Evolutionary conservation across 2,329 filamentous ascomycete species (phyloP), one percentile per base, ranked within the genome.

Genomic region (Ilyonectria robusta): DNA sequence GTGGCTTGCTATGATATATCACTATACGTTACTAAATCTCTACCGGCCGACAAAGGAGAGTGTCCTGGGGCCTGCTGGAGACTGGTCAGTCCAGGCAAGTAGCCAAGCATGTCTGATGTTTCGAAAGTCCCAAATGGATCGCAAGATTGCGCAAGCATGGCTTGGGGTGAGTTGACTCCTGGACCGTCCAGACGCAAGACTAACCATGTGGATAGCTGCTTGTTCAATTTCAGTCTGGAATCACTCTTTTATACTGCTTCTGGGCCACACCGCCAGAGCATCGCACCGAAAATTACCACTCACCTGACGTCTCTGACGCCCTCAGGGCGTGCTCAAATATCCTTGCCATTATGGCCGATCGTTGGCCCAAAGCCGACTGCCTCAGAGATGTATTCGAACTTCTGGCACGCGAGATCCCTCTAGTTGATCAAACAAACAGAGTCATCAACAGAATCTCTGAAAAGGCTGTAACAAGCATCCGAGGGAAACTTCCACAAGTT

Each of bases 221-320:
- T 0, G 68, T 72, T 5, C 77, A 78, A 64, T 81, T 81, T 60
- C 77, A 80, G 63, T 79, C 75, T 4, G 79, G 79, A 9, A 74
- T 80, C 1, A 78, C 78, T 0, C 72, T 82, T 2, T 60, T 81
- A 4, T 80, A 81, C 65, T 80, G 79, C 66, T 80, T 79, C 67
- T 81, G 74, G 67, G 77, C 78, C 17, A 79, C 78, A 8, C 78
- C 79, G 4, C 76, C 75, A 1, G 66, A 74, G 29, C 69, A 70
- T 6, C 65, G 78, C 55, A 77, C 76, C 0, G 71, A 75, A 1
- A 78, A 72, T 15, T 81, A 76, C 40, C 67, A 75, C 46, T 72
- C 72, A 0, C 68, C 72, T 0, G 77, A 78, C 13, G 78, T 80
- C 0, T 71, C 77, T 1, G 78, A 81, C 50, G 80, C 80, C 3